These are phyloP conservation scores for Corchorus capsularis DNA, from an alignment of 345 rosid genomes.

Conservation along the genomic window DNA sequence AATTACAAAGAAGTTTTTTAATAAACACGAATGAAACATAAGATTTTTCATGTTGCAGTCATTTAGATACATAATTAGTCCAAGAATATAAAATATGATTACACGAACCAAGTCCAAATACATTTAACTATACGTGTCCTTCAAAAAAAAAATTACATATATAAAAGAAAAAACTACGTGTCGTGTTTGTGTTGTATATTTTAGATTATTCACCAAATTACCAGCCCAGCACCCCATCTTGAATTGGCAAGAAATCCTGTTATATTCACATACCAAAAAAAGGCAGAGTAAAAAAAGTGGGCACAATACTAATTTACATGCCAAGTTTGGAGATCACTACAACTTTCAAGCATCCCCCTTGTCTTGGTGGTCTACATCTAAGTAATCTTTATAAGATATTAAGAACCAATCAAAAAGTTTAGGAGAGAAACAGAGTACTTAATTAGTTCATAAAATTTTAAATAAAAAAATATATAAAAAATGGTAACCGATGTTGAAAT, in stretches of 20 bases:
- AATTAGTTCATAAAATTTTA: no score
- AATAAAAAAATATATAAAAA: no score
- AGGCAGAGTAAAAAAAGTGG: neutral
- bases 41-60: neutral
- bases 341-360: neutral
- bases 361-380: neutral
- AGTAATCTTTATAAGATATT: neutral
- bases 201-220: neutral
- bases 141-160: no score
- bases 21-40: no score
- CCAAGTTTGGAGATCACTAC: neutral
- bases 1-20: no score
- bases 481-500: neutral
- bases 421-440: neutral
- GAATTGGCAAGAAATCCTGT: neutral
- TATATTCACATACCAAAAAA: neutral
- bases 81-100: no score
- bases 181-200: neutral
- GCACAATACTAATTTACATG: neutral
- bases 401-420: neutral
- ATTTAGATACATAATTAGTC: neutral
- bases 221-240: neutral
- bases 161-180: neutral
- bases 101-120: no score
- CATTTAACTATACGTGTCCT: no score